Evolutionary conservation across 768 basidiomycete genomes (phyloP).

Genomic region (Boletus sensibilis): DNA sequence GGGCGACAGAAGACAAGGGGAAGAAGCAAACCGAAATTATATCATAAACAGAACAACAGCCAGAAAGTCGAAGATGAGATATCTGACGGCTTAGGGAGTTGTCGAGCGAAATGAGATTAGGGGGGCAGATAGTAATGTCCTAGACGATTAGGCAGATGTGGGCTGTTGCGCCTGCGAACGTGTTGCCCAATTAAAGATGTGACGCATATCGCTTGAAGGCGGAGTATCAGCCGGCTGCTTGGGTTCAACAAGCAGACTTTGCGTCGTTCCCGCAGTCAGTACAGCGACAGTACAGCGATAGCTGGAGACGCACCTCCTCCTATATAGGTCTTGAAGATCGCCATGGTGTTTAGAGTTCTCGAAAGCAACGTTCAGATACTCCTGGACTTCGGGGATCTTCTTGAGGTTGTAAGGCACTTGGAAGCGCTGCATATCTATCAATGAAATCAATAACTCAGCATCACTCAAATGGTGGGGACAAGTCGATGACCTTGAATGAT

Average conservation of each 20-base stretch:
- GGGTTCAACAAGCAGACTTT: conserved; percentile 79
- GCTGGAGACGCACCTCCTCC: conserved; percentile 61
- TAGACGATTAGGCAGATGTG: conserved; percentile 32
- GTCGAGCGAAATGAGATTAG: conserved; percentile 2
- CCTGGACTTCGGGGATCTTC: conserved; percentile 86
- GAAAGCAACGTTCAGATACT: conserved; percentile 70
- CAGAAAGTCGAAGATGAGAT: conserved; percentile 17
- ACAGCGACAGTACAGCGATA: neutral
- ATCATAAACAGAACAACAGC: conserved; percentile 29
- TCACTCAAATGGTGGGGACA: neutral
- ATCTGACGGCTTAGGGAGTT: conserved; percentile 8
- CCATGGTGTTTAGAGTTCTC: conserved; percentile 73
- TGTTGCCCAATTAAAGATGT: conserved; percentile 77
- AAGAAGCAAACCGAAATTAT: conserved; percentile 25
- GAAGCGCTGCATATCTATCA: conserved; percentile 85
- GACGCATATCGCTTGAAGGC: conserved; percentile 66
- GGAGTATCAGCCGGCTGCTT: conserved; percentile 73
- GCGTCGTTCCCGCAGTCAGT: neutral
- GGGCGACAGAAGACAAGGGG: conserved; percentile 18
- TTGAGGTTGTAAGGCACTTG: conserved; percentile 85
- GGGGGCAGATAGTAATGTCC: conserved; percentile 20
- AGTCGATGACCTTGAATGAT: conserved; percentile 70
- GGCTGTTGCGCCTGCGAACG: conserved; percentile 48
- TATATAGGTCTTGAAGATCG: conserved; percentile 83
- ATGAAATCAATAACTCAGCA: conserved; percentile 3